Evolutionary conservation across 2,329 filamentous ascomycete species (phyloP).

Genomic region (Beauveria australis): DNA sequence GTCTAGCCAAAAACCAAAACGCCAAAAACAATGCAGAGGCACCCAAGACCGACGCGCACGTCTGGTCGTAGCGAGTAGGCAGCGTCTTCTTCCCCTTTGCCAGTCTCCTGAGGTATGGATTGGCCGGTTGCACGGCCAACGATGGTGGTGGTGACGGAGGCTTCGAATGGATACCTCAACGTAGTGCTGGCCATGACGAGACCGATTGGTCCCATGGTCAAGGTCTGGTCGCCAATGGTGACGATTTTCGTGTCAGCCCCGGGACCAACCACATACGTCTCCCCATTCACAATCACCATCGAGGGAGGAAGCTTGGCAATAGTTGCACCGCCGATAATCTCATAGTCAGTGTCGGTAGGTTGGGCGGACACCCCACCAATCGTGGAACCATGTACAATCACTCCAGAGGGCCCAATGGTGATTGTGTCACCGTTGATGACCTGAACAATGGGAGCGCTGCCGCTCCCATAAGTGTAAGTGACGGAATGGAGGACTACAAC

Average conservation of each 20-base stretch:
- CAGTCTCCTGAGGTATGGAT: slow-evolving; percentile 18
- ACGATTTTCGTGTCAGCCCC: slow-evolving; percentile 34
- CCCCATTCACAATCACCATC: slow-evolving; percentile 39
- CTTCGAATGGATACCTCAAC: slow-evolving; percentile 36
- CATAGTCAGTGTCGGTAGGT: slow-evolving; percentile 30
- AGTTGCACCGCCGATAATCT: slow-evolving; percentile 44
- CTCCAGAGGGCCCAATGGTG: slow-evolving; percentile 38
- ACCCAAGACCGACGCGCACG: slow-evolving; percentile 14
- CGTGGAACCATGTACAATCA: slow-evolving; percentile 32
- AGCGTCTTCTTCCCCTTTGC: slow-evolving; percentile 18
- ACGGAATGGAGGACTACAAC: slow-evolving; percentile 33
- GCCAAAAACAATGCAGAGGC: slow-evolving; percentile 32
- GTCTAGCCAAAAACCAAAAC: slow-evolving; percentile 27
- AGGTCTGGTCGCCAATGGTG: slow-evolving; percentile 39
- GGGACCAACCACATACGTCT: slow-evolving; percentile 43
- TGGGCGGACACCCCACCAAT: slow-evolving; percentile 34
- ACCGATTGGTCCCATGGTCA: slow-evolving; percentile 44
- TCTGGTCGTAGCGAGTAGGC: slow-evolving; percentile 13
- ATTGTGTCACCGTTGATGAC: slow-evolving; percentile 44
- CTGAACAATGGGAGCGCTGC: slow-evolving; percentile 24
- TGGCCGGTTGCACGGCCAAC: slow-evolving; percentile 22
- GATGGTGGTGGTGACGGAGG: slow-evolving; percentile 35
- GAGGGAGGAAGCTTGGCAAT: slow-evolving; percentile 41
- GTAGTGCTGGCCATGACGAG: slow-evolving; percentile 39
- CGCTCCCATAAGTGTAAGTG: slow-evolving; percentile 37